A percentile compares a stretch with the other conserved stretches of the same genome.
Evolutionary conservation across 2,329 filamentous ascomycete species (phyloP).

Genomic region (Beauveria brongniartii): DNA sequence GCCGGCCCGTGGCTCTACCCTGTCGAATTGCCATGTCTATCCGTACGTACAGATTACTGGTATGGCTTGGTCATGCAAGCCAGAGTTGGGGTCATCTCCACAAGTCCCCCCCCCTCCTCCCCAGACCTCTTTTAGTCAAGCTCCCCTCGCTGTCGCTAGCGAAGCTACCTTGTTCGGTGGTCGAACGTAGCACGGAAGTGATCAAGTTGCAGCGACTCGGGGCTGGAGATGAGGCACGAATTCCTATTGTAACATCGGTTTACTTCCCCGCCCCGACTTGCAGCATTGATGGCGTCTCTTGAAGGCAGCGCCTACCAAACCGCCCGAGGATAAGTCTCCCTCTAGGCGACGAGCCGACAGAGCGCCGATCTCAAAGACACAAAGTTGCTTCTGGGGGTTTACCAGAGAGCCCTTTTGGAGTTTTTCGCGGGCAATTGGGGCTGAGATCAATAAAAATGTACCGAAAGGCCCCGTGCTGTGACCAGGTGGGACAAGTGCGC

Average conservation of each 20-base stretch:
- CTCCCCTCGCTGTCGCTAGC: neutral
- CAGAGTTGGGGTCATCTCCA: neutral
- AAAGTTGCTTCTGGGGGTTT: too few species aligned
- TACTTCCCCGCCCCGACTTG: slow-evolving; percentile 1
- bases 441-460: neutral
- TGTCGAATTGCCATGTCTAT: neutral
- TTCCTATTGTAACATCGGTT: slow-evolving; percentile 6
- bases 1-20: neutral
- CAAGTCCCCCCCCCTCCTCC: neutral
- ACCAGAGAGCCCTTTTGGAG: neutral
- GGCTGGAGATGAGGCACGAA: neutral
- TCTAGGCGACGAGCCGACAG: neutral
- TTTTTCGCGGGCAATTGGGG: neutral
- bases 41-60: too few species aligned
- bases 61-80: neutral
- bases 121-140: neutral
- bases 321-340: neutral
- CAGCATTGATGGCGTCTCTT: neutral
- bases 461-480: neutral
- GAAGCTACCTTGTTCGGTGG: neutral
- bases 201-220: neutral
- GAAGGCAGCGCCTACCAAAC: neutral
- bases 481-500: neutral
- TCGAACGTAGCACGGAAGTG: neutral
- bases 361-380: neutral